Base-by-base conservation (phyloP, 2,329 filamentous ascomycete genomes). In the Xylariaceae sp. region DNA sequence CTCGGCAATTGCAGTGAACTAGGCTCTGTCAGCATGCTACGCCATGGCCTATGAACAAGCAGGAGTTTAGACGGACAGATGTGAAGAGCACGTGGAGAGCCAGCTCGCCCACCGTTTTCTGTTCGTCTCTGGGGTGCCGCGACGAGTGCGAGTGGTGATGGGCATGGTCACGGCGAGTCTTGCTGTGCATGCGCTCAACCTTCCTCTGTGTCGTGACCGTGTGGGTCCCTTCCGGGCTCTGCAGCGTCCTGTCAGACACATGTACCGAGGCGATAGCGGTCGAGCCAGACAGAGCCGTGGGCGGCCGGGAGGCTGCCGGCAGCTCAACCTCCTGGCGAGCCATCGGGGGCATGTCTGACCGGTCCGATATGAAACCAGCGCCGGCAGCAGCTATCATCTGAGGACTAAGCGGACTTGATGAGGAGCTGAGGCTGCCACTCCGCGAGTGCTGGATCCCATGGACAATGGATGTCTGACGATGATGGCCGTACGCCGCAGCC, bases 61-160 rank as follows among this genome's bases (percentile, higher is more conserved):
- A 31, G 19, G 37, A 40, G 34, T 38, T 38, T 24, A 41, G 31
- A 69, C 77, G 63, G 62, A 87, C 83, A 45, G 89, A 88, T 50
- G 92, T 97, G 64, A 97, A 96, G 30, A 98, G 70, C 53, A 97
- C 90, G 64, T 97, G 90, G 44, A 98, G 70, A 14, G 92, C 92
- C 74, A 95, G 97, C 69, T 98, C 92, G 39, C 88, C 89, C n/a
- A 96, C 89, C 0, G 89, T 96, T 64, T 90, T 94, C 49, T 84
- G 78, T 48, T 94, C 87, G 37, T 83, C 78, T 51, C 78, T 77
- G 52, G 81, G 71, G 53, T 83, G 78, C 39, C 78, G 74, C 35
- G 82, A 82, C 24, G 85, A 90, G 55, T 88, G 81, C 12, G 85
- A 86, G 51, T 81, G 83, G 56, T 89, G 80, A 56, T 85, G 83